Evolutionary conservation across 495 filamentous ascomycete species (phyloP).

Genomic region (Talaromyces liani): DNA sequence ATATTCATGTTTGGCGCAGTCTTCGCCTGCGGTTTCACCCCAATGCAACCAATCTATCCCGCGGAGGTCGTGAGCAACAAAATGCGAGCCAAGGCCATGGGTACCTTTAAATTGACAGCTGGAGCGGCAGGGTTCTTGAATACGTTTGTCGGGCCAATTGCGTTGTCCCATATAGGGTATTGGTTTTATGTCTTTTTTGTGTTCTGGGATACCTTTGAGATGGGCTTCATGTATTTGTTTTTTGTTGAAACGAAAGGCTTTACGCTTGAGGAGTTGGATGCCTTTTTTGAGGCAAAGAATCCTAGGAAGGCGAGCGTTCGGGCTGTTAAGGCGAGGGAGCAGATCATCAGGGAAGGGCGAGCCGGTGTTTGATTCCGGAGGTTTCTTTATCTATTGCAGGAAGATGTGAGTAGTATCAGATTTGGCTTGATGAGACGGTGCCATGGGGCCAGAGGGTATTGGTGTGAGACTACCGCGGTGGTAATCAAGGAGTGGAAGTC

Average conservation of each 20-base stretch:
- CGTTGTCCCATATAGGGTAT: slow-evolving; percentile 23
- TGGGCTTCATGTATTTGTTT: slow-evolving; percentile 51
- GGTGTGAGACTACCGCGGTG: too few species aligned
- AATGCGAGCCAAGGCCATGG: slow-evolving; percentile 60
- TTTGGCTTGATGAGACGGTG: too few species aligned
- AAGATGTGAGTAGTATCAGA: too few species aligned
- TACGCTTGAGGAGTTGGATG: slow-evolving; percentile 61
- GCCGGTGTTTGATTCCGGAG: too few species aligned
- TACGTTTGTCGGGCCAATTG: slow-evolving; percentile 37
- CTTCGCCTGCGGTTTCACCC: slow-evolving; percentile 58
- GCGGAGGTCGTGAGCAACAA: slow-evolving; percentile 50
- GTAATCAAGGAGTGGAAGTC: too few species aligned
- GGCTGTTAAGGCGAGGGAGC: background rate
- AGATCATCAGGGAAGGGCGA: too few species aligned
- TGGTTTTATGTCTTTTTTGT: slow-evolving; percentile 38
- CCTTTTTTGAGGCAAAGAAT: slow-evolving; percentile 52
- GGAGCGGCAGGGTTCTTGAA: slow-evolving; percentile 30
- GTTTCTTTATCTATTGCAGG: too few species aligned
- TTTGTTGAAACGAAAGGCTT: slow-evolving; percentile 61
- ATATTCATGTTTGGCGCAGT: slow-evolving; percentile 63
- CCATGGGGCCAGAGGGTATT: too few species aligned
- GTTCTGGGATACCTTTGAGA: slow-evolving; percentile 50
- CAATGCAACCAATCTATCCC: slow-evolving; percentile 61
- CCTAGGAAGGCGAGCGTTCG: slow-evolving; percentile 36
- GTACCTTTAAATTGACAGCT: slow-evolving; percentile 8